These are phyloP conservation scores for Diplosphaera chodatii DNA, from an alignment of 139 green algal genomes.

Conservation along the genomic window DNA sequence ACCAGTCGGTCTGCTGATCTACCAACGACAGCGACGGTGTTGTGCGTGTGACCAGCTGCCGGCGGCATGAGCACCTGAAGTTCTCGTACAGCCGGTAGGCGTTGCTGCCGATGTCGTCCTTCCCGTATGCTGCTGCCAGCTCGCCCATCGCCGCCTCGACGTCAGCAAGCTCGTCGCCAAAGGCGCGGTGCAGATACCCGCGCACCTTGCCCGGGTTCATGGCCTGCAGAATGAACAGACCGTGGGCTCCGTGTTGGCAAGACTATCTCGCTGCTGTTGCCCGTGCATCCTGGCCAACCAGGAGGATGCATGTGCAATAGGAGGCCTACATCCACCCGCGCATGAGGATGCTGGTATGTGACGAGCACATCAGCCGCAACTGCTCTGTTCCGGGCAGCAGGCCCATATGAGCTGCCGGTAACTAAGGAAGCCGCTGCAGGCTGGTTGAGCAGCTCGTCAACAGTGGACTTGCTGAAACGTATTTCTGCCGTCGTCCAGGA, in stretches of 20 bases:
- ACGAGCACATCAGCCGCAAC: too few relatives aligned
- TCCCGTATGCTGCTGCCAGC: slow-evolving; percentile 12
- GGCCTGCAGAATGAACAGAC: neutral
- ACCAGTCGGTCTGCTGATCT: neutral
- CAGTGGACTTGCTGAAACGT: too few relatives aligned
- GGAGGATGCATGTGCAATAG: too few relatives aligned
- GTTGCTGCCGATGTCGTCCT: slow-evolving; percentile 15
- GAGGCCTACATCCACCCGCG: too few relatives aligned
- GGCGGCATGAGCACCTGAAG: slow-evolving; percentile 19
- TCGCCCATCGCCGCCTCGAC: slow-evolving; percentile 22
- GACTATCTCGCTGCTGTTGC: too few relatives aligned
- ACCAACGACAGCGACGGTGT: too few relatives aligned
- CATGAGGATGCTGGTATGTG: too few relatives aligned
- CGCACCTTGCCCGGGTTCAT: slow-evolving; percentile 17
- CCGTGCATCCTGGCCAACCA: neutral
- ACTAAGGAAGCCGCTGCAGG: too few relatives aligned
- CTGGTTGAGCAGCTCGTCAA: neutral
- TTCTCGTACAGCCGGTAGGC: slow-evolving; percentile 34
- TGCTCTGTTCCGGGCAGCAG: too few relatives aligned
- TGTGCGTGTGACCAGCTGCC: too few relatives aligned
- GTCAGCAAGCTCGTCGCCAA: slow-evolving; percentile 14
- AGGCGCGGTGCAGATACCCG: slow-evolving; percentile 25
- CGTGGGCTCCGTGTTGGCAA: too few relatives aligned
- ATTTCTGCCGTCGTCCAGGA: neutral
- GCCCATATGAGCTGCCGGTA: too few relatives aligned